Conservation (phyloP, 1,284 basidiomycete genomes). For the Pseudozyma thailandica region DNA sequence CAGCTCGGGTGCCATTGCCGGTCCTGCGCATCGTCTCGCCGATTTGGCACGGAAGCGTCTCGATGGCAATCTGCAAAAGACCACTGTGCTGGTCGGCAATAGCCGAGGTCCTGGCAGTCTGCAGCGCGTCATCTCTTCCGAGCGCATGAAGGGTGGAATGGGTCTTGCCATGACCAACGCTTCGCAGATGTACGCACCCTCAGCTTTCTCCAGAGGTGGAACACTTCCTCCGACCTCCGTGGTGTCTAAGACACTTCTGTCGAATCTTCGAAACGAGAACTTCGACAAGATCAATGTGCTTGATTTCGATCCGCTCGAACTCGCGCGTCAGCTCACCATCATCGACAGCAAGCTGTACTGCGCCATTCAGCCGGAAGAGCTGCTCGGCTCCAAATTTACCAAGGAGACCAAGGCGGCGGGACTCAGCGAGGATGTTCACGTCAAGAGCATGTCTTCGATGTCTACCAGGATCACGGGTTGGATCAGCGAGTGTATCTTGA, state of each 20-base stretch:
- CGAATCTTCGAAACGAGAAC: conserved; percentile 70
- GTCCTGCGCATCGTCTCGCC: conserved; percentile 74
- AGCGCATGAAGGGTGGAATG: conserved; percentile 52
- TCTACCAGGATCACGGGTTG: conserved; percentile 70
- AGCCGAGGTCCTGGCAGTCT: conserved; percentile 54
- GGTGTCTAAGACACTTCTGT: conserved; percentile 82
- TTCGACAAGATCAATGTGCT: conserved; percentile 74
- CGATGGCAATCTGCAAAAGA: conserved; percentile 38
- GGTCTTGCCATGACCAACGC: conserved; percentile 47
- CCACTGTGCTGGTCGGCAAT: conserved; percentile 43
- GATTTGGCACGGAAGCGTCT: conserved; percentile 52
- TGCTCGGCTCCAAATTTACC: conserved; percentile 67
- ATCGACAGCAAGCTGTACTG: conserved; percentile 67
- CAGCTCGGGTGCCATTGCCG: conserved; percentile 71
- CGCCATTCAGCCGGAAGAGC: conserved; percentile 69
- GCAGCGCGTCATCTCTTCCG: conserved; percentile 64
- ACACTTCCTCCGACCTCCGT: conserved; percentile 73
- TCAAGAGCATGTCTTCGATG: conserved; percentile 69
- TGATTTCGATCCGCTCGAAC: conserved; percentile 82
- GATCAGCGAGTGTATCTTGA: conserved; percentile 70
- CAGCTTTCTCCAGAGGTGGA: conserved; percentile 40
- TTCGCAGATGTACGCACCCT: conserved; percentile 54
- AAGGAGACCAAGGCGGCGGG: conserved; percentile 54
- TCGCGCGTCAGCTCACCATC: conserved; percentile 73
- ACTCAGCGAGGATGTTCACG: conserved; percentile 53